Percentiles rank a stretch among this genome's conserved stretches.
phyloP scores from a whole-genome alignment of 768 basidiomycete species.

The Termitomyces sp. region DNA sequence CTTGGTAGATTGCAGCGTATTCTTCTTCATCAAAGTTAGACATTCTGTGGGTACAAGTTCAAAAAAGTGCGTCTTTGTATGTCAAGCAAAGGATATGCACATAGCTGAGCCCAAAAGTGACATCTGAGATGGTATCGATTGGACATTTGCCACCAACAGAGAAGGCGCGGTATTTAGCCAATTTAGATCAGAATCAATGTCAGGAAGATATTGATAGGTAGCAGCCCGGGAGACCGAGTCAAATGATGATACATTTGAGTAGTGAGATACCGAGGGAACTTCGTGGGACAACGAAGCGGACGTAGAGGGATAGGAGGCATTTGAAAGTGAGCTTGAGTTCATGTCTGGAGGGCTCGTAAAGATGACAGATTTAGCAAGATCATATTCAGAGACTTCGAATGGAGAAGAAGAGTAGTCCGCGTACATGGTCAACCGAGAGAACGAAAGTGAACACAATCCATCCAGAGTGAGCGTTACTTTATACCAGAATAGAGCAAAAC shows the following conservation, averaged over 20 bases:
- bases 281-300: not conserved
- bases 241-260: not conserved
- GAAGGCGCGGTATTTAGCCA: not conserved
- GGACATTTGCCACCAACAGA: not conserved
- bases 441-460: too few relatives aligned
- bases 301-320: not conserved
- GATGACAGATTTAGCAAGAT: not conserved
- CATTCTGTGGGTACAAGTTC: not conserved
- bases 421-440: not conserved
- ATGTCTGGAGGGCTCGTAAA: not conserved
- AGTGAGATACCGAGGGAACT: not conserved
- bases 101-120: not conserved
- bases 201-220: not conserved
- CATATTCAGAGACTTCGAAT: not conserved
- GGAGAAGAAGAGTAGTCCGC: not conserved
- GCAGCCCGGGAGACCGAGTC: too few relatives aligned
- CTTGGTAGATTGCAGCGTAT: not conserved
- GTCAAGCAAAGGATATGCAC: not conserved
- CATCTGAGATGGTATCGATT: not conserved
- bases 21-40: not conserved
- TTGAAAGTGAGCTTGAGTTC: not conserved
- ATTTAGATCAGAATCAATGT: not conserved
- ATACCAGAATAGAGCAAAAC: not conserved
- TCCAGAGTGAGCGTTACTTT: not conserved
- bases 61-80: not conserved